Base-by-base conservation (phyloP, 768 basidiomycete genomes). In the Naganishia vishniacii region DNA sequence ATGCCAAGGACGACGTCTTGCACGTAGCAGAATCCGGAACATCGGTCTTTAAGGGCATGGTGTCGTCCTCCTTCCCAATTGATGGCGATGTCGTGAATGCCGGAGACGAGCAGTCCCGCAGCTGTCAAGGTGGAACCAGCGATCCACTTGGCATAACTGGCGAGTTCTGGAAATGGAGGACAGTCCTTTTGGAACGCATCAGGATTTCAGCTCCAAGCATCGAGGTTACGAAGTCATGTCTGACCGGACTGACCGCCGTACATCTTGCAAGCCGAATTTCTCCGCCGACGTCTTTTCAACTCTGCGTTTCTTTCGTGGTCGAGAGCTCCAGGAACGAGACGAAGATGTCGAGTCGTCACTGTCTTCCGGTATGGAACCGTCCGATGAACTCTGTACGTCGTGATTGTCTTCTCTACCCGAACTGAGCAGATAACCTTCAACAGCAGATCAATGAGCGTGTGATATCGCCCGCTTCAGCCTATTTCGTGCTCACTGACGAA, bases 41-140 rank as follows among this genome's bases (percentile, higher is more conserved):
- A 91, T 45, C 80, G 81, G 0, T 83, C 81, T 73, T 89, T 87
- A 56, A 85, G 83, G 0, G 89, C 88, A 70, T 95, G 93, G 70
- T 94, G 93, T 70, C 91, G 86, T 13, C 93, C 93, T 16, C 93
- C 93, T 69, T 93, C 92, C 92, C 93, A 95, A 72, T 83, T 86
- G 45, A 98, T 84, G 0, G 87, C 84, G 29, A 88, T 77, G 29
- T 88, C 82, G 4, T 56, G 42, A 15, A 7, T 37, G 7, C 79
- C 77, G 12, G 82, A 77, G 26, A 80, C 79, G 3, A 97, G 79
- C 5, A 83, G 81, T 9, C 81, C 80, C 3, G 84, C 87, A 0
- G 88, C 91, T 1, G 88, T 85, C 41, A 92, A 79, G 0, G 89
- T 83, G 0, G 88, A 88, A 0, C 92, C 88, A 0, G 86, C 90